Percentiles rank a stretch among this genome's conserved stretches.
phyloP scores from a whole-genome alignment of 2,329 filamentous ascomycete species.

The Microsporum audouinii region DNA sequence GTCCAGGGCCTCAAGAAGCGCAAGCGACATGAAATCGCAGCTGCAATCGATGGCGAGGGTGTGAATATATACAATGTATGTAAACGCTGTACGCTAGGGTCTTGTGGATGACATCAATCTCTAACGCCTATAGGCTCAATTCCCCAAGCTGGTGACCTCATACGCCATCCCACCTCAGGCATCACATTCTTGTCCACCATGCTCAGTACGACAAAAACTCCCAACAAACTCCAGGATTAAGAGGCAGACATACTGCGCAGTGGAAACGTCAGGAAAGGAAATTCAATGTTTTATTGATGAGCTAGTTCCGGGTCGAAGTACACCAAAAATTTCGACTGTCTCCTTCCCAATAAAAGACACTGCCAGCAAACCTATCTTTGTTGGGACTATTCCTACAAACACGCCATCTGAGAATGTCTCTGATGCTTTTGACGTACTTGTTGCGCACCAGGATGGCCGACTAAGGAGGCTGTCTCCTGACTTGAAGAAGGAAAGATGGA shows the following conservation, averaged over 20 bases:
- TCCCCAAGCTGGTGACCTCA: constrained; percentile 48
- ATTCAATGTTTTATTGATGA: constrained; percentile 47
- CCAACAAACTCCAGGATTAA: constrained; percentile 33
- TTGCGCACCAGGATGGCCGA: constrained; percentile 35
- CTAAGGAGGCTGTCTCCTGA: constrained; percentile 32
- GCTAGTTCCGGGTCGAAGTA: constrained; percentile 22
- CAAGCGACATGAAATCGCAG: constrained; percentile 51
- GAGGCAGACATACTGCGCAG: constrained; percentile 47
- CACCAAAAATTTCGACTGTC: constrained; percentile 29
- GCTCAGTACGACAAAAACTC: constrained; percentile 45
- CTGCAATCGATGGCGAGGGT: constrained; percentile 50
- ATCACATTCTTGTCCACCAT: constrained; percentile 46
- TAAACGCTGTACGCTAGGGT: neutral
- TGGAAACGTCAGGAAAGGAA: constrained; percentile 39
- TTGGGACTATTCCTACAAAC: constrained; percentile 28
- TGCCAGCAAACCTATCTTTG: constrained; percentile 27
- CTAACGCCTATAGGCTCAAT: constrained; percentile 41
- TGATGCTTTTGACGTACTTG: constrained; percentile 30
- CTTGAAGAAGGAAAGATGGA: constrained; percentile 32
- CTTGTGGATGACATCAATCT: neutral
- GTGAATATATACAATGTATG: constrained; percentile 52
- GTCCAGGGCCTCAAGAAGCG: constrained; percentile 46
- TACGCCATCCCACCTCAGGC: constrained; percentile 52
- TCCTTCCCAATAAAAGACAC: constrained; percentile 30
- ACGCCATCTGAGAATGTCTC: constrained; percentile 16